Conservation (phyloP, 768 basidiomycete species). For the Trametes cinnabarina region DNA sequence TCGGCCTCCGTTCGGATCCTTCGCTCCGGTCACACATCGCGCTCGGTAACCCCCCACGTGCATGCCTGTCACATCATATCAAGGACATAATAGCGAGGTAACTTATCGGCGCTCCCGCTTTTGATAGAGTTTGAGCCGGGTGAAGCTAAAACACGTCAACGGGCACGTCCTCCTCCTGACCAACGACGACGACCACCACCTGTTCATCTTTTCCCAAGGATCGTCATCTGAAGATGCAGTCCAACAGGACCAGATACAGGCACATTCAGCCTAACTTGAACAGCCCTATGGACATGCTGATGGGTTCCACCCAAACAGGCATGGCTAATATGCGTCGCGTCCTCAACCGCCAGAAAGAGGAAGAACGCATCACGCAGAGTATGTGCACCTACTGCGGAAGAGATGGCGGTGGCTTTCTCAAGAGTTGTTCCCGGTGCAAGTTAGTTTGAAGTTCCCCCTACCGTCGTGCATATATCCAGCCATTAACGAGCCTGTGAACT, state of each 20-base stretch:
- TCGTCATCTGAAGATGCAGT: neutral
- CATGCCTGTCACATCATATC: too few species aligned
- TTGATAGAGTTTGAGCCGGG: too few species aligned
- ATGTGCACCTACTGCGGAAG: neutral
- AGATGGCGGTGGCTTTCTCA: neutral
- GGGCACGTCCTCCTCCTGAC: neutral
- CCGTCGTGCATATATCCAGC: too few species aligned
- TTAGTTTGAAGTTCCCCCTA: neutral
- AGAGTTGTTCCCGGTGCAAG: constrained; percentile 11
- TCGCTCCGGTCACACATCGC: too few species aligned
- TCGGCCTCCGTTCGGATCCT: too few species aligned
- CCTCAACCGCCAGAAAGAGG: neutral
- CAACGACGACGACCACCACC: neutral
- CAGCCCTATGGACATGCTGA: constrained; percentile 4
- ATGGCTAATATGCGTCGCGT: neutral
- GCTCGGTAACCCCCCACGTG: neutral
- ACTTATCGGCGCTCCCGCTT: too few species aligned
- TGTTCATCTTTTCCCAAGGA: neutral
- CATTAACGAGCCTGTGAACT: neutral
- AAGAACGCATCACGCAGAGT: neutral
- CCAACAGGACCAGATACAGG: neutral
- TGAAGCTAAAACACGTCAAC: neutral
- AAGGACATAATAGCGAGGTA: neutral
- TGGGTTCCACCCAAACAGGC: neutral
- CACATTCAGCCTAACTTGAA: neutral